Conservation (phyloP, 805 yeast species). For the Millerozyma miso region DNA sequence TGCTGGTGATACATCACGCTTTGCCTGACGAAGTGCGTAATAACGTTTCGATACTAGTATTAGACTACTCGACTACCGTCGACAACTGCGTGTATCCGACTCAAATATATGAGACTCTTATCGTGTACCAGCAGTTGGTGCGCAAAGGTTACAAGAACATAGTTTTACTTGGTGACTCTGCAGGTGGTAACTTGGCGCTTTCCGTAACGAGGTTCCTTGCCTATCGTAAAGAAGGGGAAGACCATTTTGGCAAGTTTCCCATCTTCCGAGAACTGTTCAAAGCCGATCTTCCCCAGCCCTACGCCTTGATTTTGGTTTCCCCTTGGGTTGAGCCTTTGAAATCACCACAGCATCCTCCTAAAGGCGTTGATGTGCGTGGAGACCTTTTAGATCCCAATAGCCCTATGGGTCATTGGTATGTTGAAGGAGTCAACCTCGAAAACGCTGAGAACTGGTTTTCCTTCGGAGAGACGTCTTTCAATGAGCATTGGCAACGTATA, state of each 20-base stretch:
- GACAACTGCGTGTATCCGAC: slow-evolving; percentile 20
- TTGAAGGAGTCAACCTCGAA: slow-evolving; percentile 16
- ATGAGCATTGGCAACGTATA: slow-evolving; percentile 23
- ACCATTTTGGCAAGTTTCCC: slow-evolving; percentile 17
- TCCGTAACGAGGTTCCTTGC: slow-evolving; percentile 18
- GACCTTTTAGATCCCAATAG: slow-evolving; percentile 29
- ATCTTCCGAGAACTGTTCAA: slow-evolving; percentile 15
- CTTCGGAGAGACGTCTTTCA: slow-evolving; percentile 20
- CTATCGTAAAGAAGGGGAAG: slow-evolving; percentile 26
- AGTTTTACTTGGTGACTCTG: slow-evolving; percentile 18
- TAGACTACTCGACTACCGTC: slow-evolving; percentile 23
- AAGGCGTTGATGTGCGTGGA: slow-evolving; percentile 21
- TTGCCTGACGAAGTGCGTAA: slow-evolving; percentile 12
- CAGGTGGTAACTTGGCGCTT: slow-evolving; percentile 14
- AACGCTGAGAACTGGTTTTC: slow-evolving; percentile 15
- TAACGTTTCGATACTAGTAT: slow-evolving; percentile 14
- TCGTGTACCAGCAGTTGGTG: slow-evolving; percentile 8
- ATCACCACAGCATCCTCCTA: slow-evolving; percentile 15
- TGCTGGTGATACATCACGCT: slow-evolving; percentile 18
- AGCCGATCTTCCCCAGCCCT: slow-evolving; percentile 22
- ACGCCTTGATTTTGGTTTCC: slow-evolving; percentile 22
- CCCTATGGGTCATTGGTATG: slow-evolving; percentile 28
- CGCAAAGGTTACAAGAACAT: slow-evolving; percentile 14
- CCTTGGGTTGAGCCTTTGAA: slow-evolving; percentile 36
- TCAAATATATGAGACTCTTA: slow-evolving; percentile 19